Evolutionary conservation across 2,329 filamentous ascomycete genomes (phyloP).

Genomic region (Periglandula ipomoeae): DNA sequence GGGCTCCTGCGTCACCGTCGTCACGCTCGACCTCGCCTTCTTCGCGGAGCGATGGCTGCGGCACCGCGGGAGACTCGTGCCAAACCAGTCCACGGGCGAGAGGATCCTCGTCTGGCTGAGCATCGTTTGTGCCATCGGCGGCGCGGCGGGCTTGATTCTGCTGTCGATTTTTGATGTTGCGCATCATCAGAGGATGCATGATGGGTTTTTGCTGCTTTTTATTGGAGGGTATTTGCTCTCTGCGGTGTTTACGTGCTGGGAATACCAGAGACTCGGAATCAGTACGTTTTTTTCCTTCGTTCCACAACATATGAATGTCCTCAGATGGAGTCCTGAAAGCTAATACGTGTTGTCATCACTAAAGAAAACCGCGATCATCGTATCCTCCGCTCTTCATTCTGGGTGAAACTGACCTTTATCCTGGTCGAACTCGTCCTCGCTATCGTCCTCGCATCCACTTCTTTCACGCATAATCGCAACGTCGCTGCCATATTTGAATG

Average conservation of each 20-base stretch:
- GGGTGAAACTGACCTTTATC: slow-evolving; percentile 79
- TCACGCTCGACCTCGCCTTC: slow-evolving; percentile 76
- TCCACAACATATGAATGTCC: no score
- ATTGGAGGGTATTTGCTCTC: slow-evolving; percentile 78
- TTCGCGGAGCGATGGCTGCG: slow-evolving; percentile 76
- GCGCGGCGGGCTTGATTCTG: slow-evolving; percentile 71
- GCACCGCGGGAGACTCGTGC: slow-evolving; percentile 68
- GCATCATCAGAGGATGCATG: slow-evolving; percentile 58
- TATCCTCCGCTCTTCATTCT: slow-evolving; percentile 71
- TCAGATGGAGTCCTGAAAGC: no score
- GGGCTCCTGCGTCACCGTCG: slow-evolving; percentile 60
- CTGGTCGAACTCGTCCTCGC: slow-evolving; percentile 66
- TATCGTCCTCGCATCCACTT: slow-evolving; percentile 59
- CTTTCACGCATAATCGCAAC: slow-evolving; percentile 43
- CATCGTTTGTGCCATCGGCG: slow-evolving; percentile 61
- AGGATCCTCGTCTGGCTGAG: slow-evolving; percentile 52
- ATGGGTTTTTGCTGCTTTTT: slow-evolving; percentile 72
- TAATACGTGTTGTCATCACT: not conserved
- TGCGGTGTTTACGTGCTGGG: slow-evolving; percentile 80
- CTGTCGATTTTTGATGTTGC: slow-evolving; percentile 79
- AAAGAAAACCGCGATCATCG: slow-evolving; percentile 65
- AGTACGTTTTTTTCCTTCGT: slow-evolving; percentile 35
- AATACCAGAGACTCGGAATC: slow-evolving; percentile 78
- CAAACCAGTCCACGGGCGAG: slow-evolving; percentile 56
- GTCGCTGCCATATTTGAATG: slow-evolving; percentile 71